Percentiles rank a stretch among this genome's conserved stretches.
phyloP scores from a whole-genome alignment of 352 stramenopile genomes.

The Pythium rishiriense region DNA sequence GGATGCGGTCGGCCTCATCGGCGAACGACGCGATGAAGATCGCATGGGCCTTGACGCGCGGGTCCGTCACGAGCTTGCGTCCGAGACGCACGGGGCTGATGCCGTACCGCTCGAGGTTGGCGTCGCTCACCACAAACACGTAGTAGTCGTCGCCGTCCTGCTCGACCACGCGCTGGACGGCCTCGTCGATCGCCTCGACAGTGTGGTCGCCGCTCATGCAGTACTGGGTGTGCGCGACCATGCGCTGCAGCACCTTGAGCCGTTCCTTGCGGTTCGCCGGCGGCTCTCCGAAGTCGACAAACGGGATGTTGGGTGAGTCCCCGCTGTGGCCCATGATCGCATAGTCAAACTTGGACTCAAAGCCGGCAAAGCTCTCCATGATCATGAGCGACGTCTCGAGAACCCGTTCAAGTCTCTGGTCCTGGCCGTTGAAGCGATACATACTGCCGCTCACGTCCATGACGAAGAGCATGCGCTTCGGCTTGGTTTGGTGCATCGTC shows the following conservation, averaged over 20 bases:
- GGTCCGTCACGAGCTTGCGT: constrained; percentile 51
- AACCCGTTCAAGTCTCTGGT: constrained; percentile 89
- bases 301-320: constrained; percentile 83
- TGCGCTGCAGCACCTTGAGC: constrained; percentile 91
- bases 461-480: constrained; percentile 90
- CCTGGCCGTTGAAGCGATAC: constrained; percentile 95
- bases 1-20: constrained; percentile 73
- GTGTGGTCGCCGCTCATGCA: constrained; percentile 94
- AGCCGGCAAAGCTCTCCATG: constrained; percentile 93
- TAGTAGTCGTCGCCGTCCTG: constrained; percentile 77
- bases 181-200: constrained; percentile 88
- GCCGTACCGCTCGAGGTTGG: constrained; percentile 94
- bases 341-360: constrained; percentile 90
- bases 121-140: constrained; percentile 95
- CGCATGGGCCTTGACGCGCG: constrained; percentile 67
- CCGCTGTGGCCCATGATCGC: constrained; percentile 93
- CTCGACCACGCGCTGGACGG: constrained; percentile 66
- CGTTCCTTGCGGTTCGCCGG: constrained; percentile 86
- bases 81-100: constrained; percentile 61
- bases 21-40: constrained; percentile 87
- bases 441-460: constrained; percentile 93
- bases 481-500: constrained; percentile 39
- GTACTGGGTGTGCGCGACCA: constrained; percentile 95
- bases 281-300: constrained; percentile 88
- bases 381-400: constrained; percentile 95